phyloP scores from a whole-genome alignment of 2,329 filamentous ascomycete genomes.

The Neocucurbitaria cava region DNA sequence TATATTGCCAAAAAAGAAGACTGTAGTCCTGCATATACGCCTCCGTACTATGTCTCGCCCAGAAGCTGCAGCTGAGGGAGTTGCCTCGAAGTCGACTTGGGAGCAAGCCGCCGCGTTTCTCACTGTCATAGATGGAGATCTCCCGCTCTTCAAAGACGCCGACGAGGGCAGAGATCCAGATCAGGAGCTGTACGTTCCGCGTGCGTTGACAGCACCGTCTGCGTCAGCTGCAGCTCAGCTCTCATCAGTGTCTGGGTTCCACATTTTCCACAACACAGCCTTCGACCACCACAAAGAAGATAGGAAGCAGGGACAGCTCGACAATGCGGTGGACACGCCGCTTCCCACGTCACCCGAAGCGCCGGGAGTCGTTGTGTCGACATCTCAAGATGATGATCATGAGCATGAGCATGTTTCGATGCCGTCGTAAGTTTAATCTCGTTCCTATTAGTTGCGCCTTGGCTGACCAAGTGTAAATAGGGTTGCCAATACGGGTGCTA shows the following conservation, averaged over 20 bases:
- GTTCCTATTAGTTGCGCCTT: no score
- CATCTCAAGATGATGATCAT: background rate
- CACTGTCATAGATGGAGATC: background rate
- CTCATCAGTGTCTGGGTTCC: background rate
- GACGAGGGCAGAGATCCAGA: background rate
- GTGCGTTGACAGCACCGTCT: background rate
- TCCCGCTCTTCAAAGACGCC: background rate
- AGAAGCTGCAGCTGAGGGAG: background rate
- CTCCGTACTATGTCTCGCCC: background rate
- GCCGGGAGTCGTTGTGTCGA: background rate
- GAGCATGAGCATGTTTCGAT: background rate
- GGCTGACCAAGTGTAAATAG: background rate
- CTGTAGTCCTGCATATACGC: background rate
- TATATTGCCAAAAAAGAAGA: background rate
- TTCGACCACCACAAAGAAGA: background rate
- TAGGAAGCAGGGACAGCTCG: background rate
- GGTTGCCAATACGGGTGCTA: background rate
- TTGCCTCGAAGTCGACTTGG: background rate
- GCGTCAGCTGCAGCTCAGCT: background rate
- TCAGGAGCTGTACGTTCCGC: background rate
- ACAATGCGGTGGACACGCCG: background rate
- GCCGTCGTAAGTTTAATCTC: background rate
- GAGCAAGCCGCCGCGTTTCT: background rate
- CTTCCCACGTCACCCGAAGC: background rate
- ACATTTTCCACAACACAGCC: background rate